Conservation (phyloP, 2,329 filamentous ascomycete species). For the Alternaria sp. region DNA sequence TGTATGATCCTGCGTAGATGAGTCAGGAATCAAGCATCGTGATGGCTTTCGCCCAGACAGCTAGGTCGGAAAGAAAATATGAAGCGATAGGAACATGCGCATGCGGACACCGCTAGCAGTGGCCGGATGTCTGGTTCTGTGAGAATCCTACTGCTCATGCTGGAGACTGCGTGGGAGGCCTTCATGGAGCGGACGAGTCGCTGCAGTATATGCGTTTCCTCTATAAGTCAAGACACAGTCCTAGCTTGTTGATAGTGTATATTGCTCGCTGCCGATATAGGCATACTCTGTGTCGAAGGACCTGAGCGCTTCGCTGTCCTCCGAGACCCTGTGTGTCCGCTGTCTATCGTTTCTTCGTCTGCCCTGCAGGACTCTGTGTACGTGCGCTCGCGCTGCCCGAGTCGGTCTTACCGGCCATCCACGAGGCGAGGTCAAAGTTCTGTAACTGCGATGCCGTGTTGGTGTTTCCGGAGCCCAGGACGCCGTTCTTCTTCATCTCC, state of each 20-base stretch:
- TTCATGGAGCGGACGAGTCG: not conserved
- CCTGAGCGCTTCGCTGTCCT: not conserved
- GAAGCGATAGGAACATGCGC: not conserved
- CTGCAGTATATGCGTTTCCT: not conserved
- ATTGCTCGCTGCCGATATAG: not conserved
- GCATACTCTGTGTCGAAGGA: not conserved
- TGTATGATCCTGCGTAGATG: not conserved
- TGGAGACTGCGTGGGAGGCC: not conserved
- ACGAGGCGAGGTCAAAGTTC: slow-evolving; percentile 72
- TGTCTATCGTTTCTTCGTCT: slow-evolving; percentile 29
- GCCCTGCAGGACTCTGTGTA: slow-evolving; percentile 38
- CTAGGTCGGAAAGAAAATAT: not conserved
- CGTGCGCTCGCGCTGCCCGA: slow-evolving; percentile 24
- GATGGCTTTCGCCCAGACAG: not conserved
- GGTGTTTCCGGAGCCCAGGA: slow-evolving; percentile 55
- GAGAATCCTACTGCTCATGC: not conserved
- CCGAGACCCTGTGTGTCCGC: not conserved
- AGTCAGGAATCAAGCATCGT: not conserved
- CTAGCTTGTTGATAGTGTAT: not conserved
- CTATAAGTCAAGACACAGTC: not conserved
- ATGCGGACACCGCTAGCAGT: not conserved
- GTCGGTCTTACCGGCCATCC: slow-evolving; percentile 66
- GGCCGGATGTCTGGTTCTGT: not conserved
- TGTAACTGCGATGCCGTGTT: slow-evolving; percentile 60
- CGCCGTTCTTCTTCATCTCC: slow-evolving; percentile 79